phyloP scores from a whole-genome alignment of 495 filamentous ascomycete species.

The Cairneyella variabilis region DNA sequence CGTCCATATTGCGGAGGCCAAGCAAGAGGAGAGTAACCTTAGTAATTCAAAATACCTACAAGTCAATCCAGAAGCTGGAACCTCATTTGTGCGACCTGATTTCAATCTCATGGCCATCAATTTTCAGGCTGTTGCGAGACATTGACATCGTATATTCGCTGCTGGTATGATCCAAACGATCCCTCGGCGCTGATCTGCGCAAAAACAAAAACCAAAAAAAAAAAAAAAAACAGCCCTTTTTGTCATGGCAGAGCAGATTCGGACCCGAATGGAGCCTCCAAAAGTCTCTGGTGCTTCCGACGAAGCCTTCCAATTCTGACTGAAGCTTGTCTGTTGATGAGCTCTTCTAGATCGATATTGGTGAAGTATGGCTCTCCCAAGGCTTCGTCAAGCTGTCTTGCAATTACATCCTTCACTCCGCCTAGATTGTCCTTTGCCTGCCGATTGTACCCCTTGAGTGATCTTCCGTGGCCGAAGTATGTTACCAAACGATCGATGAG shows the following conservation, averaged over 20 bases:
- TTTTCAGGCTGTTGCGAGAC: too few species aligned
- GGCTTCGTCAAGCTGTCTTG: conserved; percentile 12
- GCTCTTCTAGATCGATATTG: not conserved
- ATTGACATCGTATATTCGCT: too few species aligned
- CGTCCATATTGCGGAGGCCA: too few species aligned
- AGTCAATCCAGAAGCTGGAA: too few species aligned
- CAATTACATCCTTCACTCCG: conserved; percentile 3
- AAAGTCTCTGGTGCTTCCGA: not conserved
- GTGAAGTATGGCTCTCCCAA: conserved; percentile 14
- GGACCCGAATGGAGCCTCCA: not conserved
- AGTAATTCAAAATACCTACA: too few species aligned
- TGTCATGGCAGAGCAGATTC: not conserved
- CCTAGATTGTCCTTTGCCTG: not conserved
- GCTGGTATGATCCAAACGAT: too few species aligned
- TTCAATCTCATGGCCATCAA: too few species aligned
- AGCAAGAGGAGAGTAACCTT: too few species aligned
- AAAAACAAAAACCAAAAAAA: too few species aligned
- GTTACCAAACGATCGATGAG: conserved; percentile 46
- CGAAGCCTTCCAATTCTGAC: not conserved
- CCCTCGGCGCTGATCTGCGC: too few species aligned
- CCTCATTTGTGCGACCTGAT: too few species aligned
- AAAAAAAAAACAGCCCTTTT: too few species aligned
- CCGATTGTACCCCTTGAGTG: conserved; percentile 30
- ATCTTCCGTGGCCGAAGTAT: conserved; percentile 40
- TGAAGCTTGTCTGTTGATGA: not conserved